Evolutionary conservation across 495 filamentous ascomycete species (phyloP), one percentile per base, ranked within the genome.

Genomic region (Trichocladium uniseriatum): DNA sequence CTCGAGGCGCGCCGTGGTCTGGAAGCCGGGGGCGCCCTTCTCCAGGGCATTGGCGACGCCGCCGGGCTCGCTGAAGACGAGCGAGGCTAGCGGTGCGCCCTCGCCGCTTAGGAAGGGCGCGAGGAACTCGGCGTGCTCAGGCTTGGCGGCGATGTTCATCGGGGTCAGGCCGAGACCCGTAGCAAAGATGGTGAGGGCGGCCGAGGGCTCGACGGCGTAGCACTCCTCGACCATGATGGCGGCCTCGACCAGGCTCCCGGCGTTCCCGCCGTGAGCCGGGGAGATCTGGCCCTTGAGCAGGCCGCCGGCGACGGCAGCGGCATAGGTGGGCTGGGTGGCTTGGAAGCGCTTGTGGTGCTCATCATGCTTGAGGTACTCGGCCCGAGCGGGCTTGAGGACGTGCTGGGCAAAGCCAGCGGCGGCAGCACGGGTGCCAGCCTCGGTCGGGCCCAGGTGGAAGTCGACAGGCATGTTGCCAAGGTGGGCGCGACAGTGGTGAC

Each of bases 21-120:
- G 54, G 24, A 80, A 59, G 0, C 77, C 74, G 11, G 54, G 54
- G 0, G 59, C 73, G 2, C 75, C 72, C 40, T 66, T 70, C 51
- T 79, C 74, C 27, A 77, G 51, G 47, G 60, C 75, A 52, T 80
- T 79, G 11, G 75, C 74, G 2, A 69, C 70, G 6, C 75, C 75
- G 1, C 61, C 67, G 0, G 75, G 72, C 56, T 79, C 75, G 35
- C 68, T 71, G 52, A 72, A 73, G 11, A 76, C 71, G 7, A 79
- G 55, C 45, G 66, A 71, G 1, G 76, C 75, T 13, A 80, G 50
- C 0, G 75, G 75, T 11, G 64, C 60, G 0, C 68, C 75, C 22
- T 73, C 57, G 1, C 56, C 59, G 43, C 55, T 67, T 35, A 79
- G 52, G 38, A 80, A 79, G 0, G 74, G 73, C 14, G 59, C 66